Conservation (phyloP, 1,284 basidiomycete genomes). For the Irpex rosettiformis region DNA sequence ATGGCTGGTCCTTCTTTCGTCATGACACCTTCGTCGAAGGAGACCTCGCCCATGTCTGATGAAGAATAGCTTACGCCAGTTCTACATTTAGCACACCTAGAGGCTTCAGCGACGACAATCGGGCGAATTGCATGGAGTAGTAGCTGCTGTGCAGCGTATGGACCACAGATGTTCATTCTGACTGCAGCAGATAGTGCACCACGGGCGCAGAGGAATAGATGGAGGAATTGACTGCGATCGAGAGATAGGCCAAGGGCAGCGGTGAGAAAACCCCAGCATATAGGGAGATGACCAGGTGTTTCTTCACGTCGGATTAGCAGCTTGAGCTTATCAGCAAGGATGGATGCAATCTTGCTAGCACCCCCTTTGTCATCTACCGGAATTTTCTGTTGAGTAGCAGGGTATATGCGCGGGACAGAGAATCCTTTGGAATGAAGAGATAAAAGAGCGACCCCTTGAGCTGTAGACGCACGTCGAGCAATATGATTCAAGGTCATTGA, state of each 20-base stretch:
- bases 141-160: constrained; percentile 89
- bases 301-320: constrained; percentile 59
- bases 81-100: constrained; percentile 40
- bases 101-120: constrained; percentile 56
- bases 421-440: constrained; percentile 87
- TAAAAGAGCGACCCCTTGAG: constrained; percentile 92
- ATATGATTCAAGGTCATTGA: constrained; percentile 88
- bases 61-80: constrained; percentile 39
- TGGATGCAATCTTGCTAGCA: constrained; percentile 10
- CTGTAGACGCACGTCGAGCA: constrained; percentile 79
- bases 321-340: constrained; percentile 67
- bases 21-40: constrained; percentile 10
- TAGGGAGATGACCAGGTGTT: constrained; percentile 78
- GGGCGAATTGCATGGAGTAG: constrained; percentile 71
- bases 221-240: constrained; percentile 76
- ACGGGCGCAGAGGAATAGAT: constrained; percentile 91
- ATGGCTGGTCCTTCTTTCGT: constrained; percentile 64
- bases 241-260: constrained; percentile 72
- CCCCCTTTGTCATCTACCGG: neutral
- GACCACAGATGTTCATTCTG: constrained; percentile 88
- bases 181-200: constrained; percentile 89
- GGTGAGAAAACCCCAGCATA: constrained; percentile 88
- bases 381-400: neutral
- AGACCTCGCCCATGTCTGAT: constrained; percentile 19
- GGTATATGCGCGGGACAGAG: constrained; percentile 42